Evolutionary conservation across 192 early-diverging fungal genomes (phyloP).

Genomic region (Coemansia sp.): DNA sequence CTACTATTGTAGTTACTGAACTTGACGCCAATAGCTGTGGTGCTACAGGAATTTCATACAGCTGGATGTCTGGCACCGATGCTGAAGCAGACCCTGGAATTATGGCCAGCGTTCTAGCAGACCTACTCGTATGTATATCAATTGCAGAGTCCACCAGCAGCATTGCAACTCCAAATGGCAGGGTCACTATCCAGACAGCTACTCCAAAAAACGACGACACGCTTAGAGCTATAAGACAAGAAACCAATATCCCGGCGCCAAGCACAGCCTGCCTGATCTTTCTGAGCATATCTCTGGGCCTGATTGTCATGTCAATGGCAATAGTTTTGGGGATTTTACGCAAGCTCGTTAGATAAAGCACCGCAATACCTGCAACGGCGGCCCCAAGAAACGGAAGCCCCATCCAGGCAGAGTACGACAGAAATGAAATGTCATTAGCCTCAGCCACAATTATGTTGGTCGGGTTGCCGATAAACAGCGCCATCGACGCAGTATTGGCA

Average conservation of each 20-base stretch:
- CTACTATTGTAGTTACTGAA: too few relatives aligned
- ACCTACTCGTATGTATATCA: constrained; percentile 49
- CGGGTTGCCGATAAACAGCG: constrained; percentile 84
- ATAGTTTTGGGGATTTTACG: constrained; percentile 53
- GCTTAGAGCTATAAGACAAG: constrained; percentile 66
- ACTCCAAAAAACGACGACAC: constrained; percentile 67
- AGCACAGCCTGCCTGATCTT: constrained; percentile 64
- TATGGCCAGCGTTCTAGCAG: not conserved
- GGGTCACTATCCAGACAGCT: constrained; percentile 67
- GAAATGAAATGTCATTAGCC: constrained; percentile 69
- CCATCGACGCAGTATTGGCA: constrained; percentile 79
- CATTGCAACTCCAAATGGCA: constrained; percentile 71
- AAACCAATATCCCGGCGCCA: constrained; percentile 56
- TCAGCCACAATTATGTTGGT: constrained; percentile 85
- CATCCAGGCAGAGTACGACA: constrained; percentile 86
- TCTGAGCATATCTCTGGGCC: constrained; percentile 56
- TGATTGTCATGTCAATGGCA: constrained; percentile 46
- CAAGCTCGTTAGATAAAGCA: constrained; percentile 56
- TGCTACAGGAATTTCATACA: not conserved
- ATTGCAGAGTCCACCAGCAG: constrained; percentile 58
- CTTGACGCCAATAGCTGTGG: too few relatives aligned
- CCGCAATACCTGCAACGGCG: constrained; percentile 55
- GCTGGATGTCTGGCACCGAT: not conserved
- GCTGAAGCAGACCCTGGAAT: not conserved
- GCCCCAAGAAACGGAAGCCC: constrained; percentile 62